Conservation (phyloP, 2,329 filamentous ascomycete genomes). For the Grosmannia clavigera region DNA sequence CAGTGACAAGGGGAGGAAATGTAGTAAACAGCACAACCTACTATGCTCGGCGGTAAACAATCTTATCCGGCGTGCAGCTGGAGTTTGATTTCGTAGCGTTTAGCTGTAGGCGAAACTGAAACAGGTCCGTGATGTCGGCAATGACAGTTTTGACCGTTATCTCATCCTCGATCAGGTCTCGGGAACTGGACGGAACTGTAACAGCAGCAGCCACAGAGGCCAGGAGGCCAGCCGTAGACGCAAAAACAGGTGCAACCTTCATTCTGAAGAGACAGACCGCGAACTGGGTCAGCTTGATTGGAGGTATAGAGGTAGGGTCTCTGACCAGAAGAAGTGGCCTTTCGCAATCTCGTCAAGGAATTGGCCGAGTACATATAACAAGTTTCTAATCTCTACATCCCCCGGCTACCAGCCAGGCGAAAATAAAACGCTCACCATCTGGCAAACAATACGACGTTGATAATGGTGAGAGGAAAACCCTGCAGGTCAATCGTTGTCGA, state of each 20-base stretch:
- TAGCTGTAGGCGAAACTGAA: neutral
- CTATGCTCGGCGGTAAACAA: slow-evolving; percentile 3
- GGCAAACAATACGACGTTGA: too few species aligned
- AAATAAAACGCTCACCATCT: too few species aligned
- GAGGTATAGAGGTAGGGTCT: too few species aligned
- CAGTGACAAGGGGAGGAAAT: neutral
- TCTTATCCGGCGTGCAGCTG: neutral
- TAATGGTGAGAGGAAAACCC: too few species aligned
- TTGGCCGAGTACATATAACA: too few species aligned
- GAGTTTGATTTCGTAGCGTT: neutral
- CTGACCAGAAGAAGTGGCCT: too few species aligned
- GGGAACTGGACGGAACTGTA: neutral
- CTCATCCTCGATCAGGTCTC: neutral
- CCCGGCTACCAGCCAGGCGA: too few species aligned
- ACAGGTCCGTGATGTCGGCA: neutral
- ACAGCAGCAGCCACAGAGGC: neutral
- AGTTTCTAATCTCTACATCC: too few species aligned
- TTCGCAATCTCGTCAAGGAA: too few species aligned
- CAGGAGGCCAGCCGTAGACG: neutral
- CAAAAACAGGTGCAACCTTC: neutral
- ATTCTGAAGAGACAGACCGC: neutral
- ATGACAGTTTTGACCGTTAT: neutral
- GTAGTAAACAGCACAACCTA: neutral
- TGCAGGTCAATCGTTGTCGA: too few species aligned
- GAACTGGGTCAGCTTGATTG: too few species aligned